Conservation (phyloP, 768 basidiomycete genomes). For the Russula abietina region DNA sequence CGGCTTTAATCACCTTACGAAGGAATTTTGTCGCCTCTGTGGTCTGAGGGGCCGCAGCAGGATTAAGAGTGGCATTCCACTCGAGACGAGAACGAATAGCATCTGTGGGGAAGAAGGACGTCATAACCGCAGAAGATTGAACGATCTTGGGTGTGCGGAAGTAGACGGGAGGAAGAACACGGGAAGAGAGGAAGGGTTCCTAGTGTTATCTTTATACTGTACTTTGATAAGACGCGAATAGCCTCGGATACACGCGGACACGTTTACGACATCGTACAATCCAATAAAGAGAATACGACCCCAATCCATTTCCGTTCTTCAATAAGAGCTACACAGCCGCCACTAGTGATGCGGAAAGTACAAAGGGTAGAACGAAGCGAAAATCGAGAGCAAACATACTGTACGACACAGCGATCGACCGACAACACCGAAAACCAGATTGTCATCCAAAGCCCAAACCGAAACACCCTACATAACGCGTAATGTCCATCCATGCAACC, state of each 20-base stretch:
- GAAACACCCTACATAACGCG: slow-evolving; percentile 55
- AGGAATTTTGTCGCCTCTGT: slow-evolving; percentile 77
- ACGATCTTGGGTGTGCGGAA: background rate
- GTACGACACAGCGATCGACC: slow-evolving; percentile 10
- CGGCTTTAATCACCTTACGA: slow-evolving; percentile 65
- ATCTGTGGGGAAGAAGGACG: slow-evolving; percentile 24
- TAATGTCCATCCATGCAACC: slow-evolving; percentile 72
- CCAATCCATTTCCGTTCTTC: background rate
- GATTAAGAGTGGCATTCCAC: slow-evolving; percentile 83
- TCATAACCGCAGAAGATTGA: slow-evolving; percentile 7
- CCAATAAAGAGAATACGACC: background rate
- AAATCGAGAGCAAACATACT: slow-evolving; percentile 5
- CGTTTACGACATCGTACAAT: background rate
- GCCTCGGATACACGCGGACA: background rate
- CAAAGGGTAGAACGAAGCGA: background rate
- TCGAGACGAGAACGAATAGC: slow-evolving; percentile 73
- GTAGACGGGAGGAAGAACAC: background rate
- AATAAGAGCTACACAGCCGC: slow-evolving; percentile 19
- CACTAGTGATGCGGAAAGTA: slow-evolving; percentile 12
- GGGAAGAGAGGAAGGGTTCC: background rate
- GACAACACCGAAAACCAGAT: slow-evolving; percentile 10
- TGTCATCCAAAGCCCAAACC: slow-evolving; percentile 2
- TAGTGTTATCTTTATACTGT: background rate
- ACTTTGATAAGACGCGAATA: background rate
- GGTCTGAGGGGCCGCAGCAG: slow-evolving; percentile 61